phyloP scores from a whole-genome alignment of 2,329 filamentous ascomycete species.

The Nannizziopsis arthrosporioides region DNA sequence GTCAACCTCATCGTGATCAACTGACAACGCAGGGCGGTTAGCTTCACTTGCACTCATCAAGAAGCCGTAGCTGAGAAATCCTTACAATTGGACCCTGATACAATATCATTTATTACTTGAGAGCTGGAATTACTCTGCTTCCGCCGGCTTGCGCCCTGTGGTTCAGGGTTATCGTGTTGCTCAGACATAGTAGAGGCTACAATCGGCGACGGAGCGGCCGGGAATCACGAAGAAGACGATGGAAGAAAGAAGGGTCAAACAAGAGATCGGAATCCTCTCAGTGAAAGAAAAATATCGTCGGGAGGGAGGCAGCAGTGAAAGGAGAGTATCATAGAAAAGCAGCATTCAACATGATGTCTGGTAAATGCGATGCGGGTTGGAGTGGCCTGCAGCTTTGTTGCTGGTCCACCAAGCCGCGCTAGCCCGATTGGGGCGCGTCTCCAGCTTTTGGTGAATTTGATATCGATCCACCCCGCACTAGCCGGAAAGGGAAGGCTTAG shows the following conservation, averaged over 20 bases:
- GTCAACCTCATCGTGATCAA: conserved; percentile 95
- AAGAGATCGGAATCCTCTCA: not conserved
- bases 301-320: not conserved
- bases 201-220: not conserved
- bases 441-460: conserved; percentile 25
- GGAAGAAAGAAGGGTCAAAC: not conserved
- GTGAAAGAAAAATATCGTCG: not conserved
- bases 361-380: not conserved
- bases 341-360: not conserved
- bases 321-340: not conserved
- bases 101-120: conserved; percentile 82
- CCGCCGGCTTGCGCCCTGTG: conserved; percentile 14
- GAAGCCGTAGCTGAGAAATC: conserved; percentile 13
- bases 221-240: not conserved
- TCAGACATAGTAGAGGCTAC: conserved; percentile 1
- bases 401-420: conserved; percentile 6
- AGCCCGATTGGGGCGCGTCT: conserved; percentile 12
- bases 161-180: conserved; percentile 2
- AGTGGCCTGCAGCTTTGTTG: conserved; percentile 1
- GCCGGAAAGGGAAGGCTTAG: conserved; percentile 29
- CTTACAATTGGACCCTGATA: conserved; percentile 91
- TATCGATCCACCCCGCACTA: conserved; percentile 36
- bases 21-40: conserved; percentile 37
- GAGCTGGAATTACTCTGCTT: conserved; percentile 41
- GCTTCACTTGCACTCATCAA: not conserved